These are phyloP conservation scores for Fraxinus albicans DNA, from an alignment of 305 asterid species.

Conservation along the genomic window DNA sequence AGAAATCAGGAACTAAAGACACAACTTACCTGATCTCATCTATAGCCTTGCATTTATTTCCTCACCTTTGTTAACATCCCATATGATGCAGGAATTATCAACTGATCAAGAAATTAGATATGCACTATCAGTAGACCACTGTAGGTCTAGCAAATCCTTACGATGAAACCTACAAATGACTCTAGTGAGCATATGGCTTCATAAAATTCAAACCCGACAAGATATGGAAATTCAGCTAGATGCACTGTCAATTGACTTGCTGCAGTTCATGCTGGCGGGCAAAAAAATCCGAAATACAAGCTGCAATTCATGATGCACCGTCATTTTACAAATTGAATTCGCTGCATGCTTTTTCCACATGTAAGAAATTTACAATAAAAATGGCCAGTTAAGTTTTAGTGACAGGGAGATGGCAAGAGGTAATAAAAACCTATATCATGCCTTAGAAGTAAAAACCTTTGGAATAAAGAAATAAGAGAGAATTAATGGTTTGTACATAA, in stretches of 20 bases:
- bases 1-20: constrained; percentile 14
- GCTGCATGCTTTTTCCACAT: background rate
- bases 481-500: background rate
- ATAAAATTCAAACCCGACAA: background rate
- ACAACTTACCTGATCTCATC: background rate
- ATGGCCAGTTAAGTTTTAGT: background rate
- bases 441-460: background rate
- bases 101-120: constrained; percentile 88
- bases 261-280: background rate
- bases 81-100: constrained; percentile 91
- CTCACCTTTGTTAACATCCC: constrained; percentile 85
- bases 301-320: background rate
- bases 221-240: background rate
- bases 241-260: background rate
- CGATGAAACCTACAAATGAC: constrained; percentile 75
- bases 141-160: constrained; percentile 88
- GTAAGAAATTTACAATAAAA: background rate
- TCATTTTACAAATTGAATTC: background rate
- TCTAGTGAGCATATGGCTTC: constrained; percentile 14
- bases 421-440: background rate
- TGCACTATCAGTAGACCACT: constrained; percentile 84
- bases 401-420: background rate
- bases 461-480: background rate
- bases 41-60: constrained; percentile 4
- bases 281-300: background rate